Evolutionary conservation across 257 asterid species (phyloP), one percentile per base, ranked within the genome.

Genomic region (Craterostigma plantagineum): DNA sequence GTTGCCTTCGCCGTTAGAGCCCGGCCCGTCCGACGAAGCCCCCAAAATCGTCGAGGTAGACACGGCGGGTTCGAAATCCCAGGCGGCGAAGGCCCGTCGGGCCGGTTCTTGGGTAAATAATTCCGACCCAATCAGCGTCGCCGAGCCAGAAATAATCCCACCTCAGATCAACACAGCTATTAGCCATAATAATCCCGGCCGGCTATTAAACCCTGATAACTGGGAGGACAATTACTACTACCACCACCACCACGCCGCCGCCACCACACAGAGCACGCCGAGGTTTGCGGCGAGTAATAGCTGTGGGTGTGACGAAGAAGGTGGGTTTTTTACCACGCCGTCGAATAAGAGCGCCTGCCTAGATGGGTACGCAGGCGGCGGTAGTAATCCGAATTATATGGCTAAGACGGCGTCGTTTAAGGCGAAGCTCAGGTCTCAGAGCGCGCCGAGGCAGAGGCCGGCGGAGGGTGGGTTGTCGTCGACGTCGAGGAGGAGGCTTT

Each of bases 371-470:
- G 30, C 2, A n/a, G 30, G 30, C 30, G 30, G 30, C 30, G 30
- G 6, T 6, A 2, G 30, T 23, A 59, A 71, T 57, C 98, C 98
- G 1, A 74, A 58, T 50, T 87, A 87, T 60, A 87, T 87, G 95
- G 85, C 98, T 6, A 79, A 79, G 54, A 87, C 98, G 0, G 68
- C 82, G 63, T 87, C 98, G 7, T 87, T 95, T 0, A 54, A 77
- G 59, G 95, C 95, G 17, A 87, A 87, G 53, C 86, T 65, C 4
- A 69, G 98, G 30, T 87, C 98, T n/a, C 98, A 87, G 7, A 87
- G 98, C 34, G 95, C 93, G n/a, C 98, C 98, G 9, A 87, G 79
- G 58, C 87, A 77, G 40, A 62, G 98, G 45, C 94, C 95, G 0
- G 53, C 65, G 8, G 35, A 61, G 1, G 54, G 60, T 1, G n/a